phyloP scores from a whole-genome alignment of 164 flowering plant genomes.

The Liquidambar formosana region DNA sequence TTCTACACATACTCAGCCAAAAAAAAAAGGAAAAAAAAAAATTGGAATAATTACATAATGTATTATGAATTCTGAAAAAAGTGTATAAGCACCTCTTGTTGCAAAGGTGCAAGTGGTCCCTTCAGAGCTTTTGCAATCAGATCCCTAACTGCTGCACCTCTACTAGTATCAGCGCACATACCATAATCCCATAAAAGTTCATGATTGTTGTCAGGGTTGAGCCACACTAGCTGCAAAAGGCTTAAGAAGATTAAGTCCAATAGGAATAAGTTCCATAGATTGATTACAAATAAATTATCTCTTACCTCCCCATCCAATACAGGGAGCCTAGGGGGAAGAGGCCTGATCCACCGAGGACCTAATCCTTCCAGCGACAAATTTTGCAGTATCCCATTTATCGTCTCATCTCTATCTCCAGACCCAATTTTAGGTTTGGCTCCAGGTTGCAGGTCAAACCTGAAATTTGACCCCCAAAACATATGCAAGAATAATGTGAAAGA shows the following conservation, averaged over 20 bases:
- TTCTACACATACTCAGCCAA: too few relatives aligned
- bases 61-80: not conserved
- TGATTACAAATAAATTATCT: not conserved
- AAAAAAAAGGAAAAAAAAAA: too few relatives aligned
- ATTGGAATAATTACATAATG: too few relatives aligned
- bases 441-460: slow-evolving; percentile 61
- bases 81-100: slow-evolving; percentile 66
- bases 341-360: slow-evolving; percentile 85
- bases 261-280: slow-evolving; percentile 10
- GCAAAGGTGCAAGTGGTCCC: slow-evolving; percentile 81
- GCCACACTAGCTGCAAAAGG: slow-evolving; percentile 78
- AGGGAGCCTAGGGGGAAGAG: slow-evolving; percentile 86
- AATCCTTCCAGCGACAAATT: slow-evolving; percentile 66
- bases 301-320: slow-evolving; percentile 80
- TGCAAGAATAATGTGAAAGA: not conserved
- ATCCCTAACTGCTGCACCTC: slow-evolving; percentile 89
- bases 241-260: slow-evolving; percentile 16
- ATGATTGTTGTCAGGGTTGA: slow-evolving; percentile 84
- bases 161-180: slow-evolving; percentile 98
- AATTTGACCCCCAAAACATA: slow-evolving; percentile 2
- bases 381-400: slow-evolving; percentile 55
- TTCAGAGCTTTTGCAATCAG: slow-evolving; percentile 84
- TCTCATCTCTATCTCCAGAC: slow-evolving; percentile 75
- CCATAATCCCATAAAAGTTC: slow-evolving; percentile 94
- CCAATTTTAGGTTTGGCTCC: slow-evolving; percentile 75